Conservation (phyloP, 1,284 basidiomycete species). For the Erythrobasidium hasegawianum region DNA sequence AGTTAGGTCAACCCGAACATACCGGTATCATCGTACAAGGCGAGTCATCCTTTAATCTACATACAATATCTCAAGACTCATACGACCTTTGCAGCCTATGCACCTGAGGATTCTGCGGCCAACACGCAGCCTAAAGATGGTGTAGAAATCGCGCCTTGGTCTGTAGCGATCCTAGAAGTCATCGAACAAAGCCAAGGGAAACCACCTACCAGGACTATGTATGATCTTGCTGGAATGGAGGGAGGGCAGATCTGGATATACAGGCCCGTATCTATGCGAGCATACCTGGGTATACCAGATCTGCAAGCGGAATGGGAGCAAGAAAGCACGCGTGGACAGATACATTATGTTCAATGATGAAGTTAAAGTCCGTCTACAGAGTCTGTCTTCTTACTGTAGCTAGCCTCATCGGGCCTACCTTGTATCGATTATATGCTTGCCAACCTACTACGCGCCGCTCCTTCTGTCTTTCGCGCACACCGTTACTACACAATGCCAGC, state of each 20-base stretch:
- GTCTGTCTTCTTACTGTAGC: not conserved
- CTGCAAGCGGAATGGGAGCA: conserved; percentile 38
- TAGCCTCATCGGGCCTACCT: not conserved
- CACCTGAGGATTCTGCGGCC: not conserved
- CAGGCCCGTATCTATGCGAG: conserved; percentile 39
- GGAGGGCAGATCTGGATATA: conserved; percentile 47
- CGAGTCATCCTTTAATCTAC: not conserved
- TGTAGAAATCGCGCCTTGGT: conserved; percentile 34
- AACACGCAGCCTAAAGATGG: conserved; percentile 23
- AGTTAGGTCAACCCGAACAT: conserved; percentile 35
- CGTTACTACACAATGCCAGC: conserved; percentile 25
- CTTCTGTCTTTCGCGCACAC: no score
- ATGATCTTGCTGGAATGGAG: conserved; percentile 41
- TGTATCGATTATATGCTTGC: not conserved
- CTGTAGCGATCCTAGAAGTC: conserved; percentile 42
- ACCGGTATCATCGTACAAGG: conserved; percentile 42
- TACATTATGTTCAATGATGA: conserved; percentile 1
- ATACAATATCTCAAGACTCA: no score
- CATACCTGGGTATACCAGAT: conserved; percentile 36
- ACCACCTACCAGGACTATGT: conserved; percentile 37
- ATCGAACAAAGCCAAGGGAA: conserved; percentile 44
- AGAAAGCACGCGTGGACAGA: not conserved
- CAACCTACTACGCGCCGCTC: not conserved
- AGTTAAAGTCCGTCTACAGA: no score
- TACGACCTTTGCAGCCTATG: not conserved